Base-by-base conservation (phyloP, 805 yeast species). In the Clavispora vitiphila region DNA sequence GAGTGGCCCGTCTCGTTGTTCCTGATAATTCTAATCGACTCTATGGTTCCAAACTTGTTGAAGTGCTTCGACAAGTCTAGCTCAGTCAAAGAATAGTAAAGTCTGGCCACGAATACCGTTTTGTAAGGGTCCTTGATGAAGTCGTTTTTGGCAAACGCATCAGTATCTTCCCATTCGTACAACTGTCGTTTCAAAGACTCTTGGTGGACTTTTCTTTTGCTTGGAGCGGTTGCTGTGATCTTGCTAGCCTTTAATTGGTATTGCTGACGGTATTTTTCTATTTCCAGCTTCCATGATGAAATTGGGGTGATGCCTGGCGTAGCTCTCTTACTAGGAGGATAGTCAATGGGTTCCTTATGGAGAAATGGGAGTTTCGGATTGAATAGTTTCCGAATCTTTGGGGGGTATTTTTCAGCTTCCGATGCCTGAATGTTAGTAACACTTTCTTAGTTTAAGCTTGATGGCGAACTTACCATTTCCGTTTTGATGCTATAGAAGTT, bases 71-170 rank as follows among this genome's bases (percentile, higher is more conserved):
- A 81, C 23, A 91, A 59, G 37, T 88, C 93, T 9, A 79, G 59
- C 53, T 88, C 96, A 0, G 78, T 76, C 9, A 77, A 65, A 3
- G 65, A 62, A 55, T 83, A 89, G 36, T 78, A 78, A 35, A 91
- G 62, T 40, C 97, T 67, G 0, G 84, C 83, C 6, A 91, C 73
- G 57, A 93, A 88, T 3, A 91, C 70, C 0, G 97, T 91, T 44
- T 71, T 69, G 55, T 74, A 80, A 1, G 96, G 95, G 55, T 88
- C 95, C 42, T 64, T 47, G 35, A 49, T 23, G 26, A 44, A 42
- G 19, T 45, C 46, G 30, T 48, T 50, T 18, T 47, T 41, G 26
- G 46, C 41, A 18, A 51, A 48, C 8, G 48, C 46, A 24, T 47
- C 54, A 11, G 51, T 35, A 16, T 53, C 51, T 11, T 51, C 45